A percentile compares a stretch with the other conserved stretches of the same genome.
Conservation (phyloP, 2,329 filamentous ascomycete species). For the Curvularia spicifera region DNA sequence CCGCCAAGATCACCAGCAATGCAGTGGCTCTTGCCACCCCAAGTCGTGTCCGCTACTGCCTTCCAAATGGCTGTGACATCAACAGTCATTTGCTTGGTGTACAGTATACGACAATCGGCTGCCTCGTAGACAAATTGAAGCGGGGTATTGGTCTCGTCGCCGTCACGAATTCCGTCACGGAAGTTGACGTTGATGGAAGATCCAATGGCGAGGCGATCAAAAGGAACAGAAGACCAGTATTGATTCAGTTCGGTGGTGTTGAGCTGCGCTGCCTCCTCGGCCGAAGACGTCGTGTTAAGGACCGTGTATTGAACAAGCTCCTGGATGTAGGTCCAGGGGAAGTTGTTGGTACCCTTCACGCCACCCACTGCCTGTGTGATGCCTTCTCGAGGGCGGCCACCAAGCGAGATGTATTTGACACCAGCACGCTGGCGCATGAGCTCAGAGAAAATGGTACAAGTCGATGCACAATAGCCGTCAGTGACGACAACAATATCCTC, state of each 20-base stretch:
- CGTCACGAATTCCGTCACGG: constrained; percentile 53
- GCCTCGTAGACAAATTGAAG: constrained; percentile 68
- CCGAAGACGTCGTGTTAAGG: constrained; percentile 29
- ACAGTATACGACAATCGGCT: constrained; percentile 67
- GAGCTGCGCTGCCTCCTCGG: constrained; percentile 36
- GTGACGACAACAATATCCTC: constrained; percentile 64
- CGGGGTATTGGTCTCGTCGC: constrained; percentile 53
- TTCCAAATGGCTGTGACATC: constrained; percentile 63
- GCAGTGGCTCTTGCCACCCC: constrained; percentile 42
- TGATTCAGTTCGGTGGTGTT: constrained; percentile 42
- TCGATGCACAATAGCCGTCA: constrained; percentile 63
- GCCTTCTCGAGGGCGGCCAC: constrained; percentile 62
- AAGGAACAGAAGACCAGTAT: constrained; percentile 42
- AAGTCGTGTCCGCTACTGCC: constrained; percentile 47
- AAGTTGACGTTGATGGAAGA: constrained; percentile 46
- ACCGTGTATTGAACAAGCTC: constrained; percentile 31
- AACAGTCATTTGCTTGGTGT: constrained; percentile 62
- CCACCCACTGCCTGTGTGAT: constrained; percentile 66
- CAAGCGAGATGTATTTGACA: constrained; percentile 64
- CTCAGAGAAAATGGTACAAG: constrained; percentile 65
- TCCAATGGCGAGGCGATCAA: constrained; percentile 36
- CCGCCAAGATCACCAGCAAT: constrained; percentile 40
- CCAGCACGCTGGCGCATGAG: constrained; percentile 60
- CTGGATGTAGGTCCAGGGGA: constrained; percentile 43
- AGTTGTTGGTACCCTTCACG: constrained; percentile 62